A percentile compares a stretch with the other conserved stretches of the same genome.
phyloP scores from a whole-genome alignment of 2,329 filamentous ascomycete species.

The Arthroderma sp. region DNA sequence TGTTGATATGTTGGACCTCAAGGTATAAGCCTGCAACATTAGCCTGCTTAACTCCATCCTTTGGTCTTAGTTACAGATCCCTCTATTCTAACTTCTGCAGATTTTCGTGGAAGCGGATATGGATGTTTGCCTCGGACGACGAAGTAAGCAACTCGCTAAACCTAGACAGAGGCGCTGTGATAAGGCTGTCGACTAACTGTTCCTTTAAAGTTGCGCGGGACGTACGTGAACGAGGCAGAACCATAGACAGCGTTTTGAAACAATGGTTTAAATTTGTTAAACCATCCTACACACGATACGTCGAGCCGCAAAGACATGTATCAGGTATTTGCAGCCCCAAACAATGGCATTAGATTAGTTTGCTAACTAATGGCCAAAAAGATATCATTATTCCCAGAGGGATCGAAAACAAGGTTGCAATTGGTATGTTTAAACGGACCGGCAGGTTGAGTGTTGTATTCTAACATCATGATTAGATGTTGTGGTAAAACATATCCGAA shows the following conservation, averaged over 20 bases:
- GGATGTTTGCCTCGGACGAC: slow-evolving; percentile 79
- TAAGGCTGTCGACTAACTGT: not conserved
- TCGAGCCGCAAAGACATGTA: slow-evolving; percentile 79
- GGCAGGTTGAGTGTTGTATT: too few relatives aligned
- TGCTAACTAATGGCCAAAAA: slow-evolving; percentile 14
- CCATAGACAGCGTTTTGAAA: slow-evolving; percentile 91
- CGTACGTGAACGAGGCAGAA: slow-evolving; percentile 74
- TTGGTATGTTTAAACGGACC: slow-evolving; percentile 30
- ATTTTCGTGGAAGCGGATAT: slow-evolving; percentile 95
- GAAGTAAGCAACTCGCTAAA: slow-evolving; percentile 45
- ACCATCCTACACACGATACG: slow-evolving; percentile 88
- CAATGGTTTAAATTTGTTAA: slow-evolving; percentile 97
- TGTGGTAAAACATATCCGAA: slow-evolving; percentile 86
- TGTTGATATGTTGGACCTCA: slow-evolving; percentile 78
- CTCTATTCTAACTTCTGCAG: slow-evolving; percentile 24
- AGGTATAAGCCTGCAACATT: slow-evolving; percentile 36
- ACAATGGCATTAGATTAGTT: not conserved
- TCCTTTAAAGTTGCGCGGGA: slow-evolving; percentile 58
- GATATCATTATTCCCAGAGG: slow-evolving; percentile 93
- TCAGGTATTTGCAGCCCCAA: slow-evolving; percentile 43
- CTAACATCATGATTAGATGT: slow-evolving; percentile 45
- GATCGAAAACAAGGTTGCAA: slow-evolving; percentile 87
- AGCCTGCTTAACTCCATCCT: not conserved
- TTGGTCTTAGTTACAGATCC: not conserved
- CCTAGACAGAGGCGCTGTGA: not conserved